Conservation (phyloP, 1,139 yeast species). For the Geotrichum europaeum region DNA sequence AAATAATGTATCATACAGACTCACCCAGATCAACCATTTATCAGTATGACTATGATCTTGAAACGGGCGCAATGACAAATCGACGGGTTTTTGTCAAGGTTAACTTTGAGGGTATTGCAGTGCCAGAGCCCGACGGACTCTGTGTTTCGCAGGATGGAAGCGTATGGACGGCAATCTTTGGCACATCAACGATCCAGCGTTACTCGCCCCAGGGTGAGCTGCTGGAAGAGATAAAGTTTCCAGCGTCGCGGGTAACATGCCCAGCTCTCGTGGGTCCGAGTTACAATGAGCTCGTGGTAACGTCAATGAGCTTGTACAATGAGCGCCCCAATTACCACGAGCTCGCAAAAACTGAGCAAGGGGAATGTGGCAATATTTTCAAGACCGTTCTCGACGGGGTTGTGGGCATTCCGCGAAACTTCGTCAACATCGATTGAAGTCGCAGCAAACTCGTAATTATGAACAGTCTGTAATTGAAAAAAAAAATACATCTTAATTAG, state of each 20-base stretch:
- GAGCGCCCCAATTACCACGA: conserved; percentile 31
- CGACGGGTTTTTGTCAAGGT: conserved; percentile 34
- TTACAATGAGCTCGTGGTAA: conserved; percentile 55
- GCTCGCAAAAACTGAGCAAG: conserved; percentile 29
- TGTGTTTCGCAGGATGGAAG: conserved; percentile 56
- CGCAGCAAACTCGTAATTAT: neutral
- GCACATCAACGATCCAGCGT: conserved; percentile 51
- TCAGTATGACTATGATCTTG: conserved; percentile 53
- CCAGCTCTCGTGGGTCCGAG: conserved; percentile 64
- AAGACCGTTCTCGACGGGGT: conserved; percentile 32
- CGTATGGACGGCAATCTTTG: conserved; percentile 66
- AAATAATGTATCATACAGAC: conserved; percentile 64
- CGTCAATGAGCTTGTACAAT: conserved; percentile 54
- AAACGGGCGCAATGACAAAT: conserved; percentile 43
- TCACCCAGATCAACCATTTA: conserved; percentile 55
- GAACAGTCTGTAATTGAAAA: neutral
- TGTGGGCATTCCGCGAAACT: conserved; percentile 13
- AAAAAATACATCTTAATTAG: neutral
- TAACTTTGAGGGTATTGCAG: conserved; percentile 9
- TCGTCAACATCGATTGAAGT: conserved; percentile 2
- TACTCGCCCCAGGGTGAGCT: conserved; percentile 45
- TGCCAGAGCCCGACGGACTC: conserved; percentile 66
- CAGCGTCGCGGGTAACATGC: conserved; percentile 62
- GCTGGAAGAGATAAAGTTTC: conserved; percentile 49
- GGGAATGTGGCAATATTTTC: conserved; percentile 53